Evolutionary conservation across 495 filamentous ascomycete species (phyloP), one percentile per base, ranked within the genome.

Genomic region (Hypoxylon lenormandii): DNA sequence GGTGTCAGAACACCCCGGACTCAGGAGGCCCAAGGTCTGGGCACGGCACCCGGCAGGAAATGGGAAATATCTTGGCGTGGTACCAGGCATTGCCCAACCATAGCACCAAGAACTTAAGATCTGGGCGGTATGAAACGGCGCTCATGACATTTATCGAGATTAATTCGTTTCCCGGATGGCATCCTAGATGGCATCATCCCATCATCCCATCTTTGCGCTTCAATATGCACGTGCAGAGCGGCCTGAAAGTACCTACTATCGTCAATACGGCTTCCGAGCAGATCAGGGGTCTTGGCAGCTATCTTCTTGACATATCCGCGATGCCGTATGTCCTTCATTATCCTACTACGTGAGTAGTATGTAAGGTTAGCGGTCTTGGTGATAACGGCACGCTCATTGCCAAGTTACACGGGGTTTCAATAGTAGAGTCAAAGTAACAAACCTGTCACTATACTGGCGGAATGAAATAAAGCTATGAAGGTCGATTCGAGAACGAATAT

Each of bases 261-360:
- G 36, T 38, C 40, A 50, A 60, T 10, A 50, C 64, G 33, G 58
- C 58, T 48, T 67, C 69, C 65, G 65, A 70, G 72, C 4, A 72
- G 65, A 72, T 72, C 72, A 74, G 69, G 72, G 56, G 72, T 58
- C 72, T 70, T 70, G 69, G 69, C 65, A 21, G 12, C 33, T 26
- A 28, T 60, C 47, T 28, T 37, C 48, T 51, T 19, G 48, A 45
- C n/a, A 66, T 56, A 33, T 47, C 33, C 19, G 12, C 5, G 23
- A 49, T 57, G 37, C 57, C 54, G 37, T 28, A 18, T 47, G 49
- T 53, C 56, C 56, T 28, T 46, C 38, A 23, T 33, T 16, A 15
- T 48, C 28, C 7, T 12, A 33, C 30, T 8, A 33, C 10, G 30
- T 7, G 19, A 28, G 22, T 10, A 30, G 21, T n/a, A 50, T 47